phyloP scores from a whole-genome alignment of 2,329 filamentous ascomycete species.

The Aspergillus candidus region DNA sequence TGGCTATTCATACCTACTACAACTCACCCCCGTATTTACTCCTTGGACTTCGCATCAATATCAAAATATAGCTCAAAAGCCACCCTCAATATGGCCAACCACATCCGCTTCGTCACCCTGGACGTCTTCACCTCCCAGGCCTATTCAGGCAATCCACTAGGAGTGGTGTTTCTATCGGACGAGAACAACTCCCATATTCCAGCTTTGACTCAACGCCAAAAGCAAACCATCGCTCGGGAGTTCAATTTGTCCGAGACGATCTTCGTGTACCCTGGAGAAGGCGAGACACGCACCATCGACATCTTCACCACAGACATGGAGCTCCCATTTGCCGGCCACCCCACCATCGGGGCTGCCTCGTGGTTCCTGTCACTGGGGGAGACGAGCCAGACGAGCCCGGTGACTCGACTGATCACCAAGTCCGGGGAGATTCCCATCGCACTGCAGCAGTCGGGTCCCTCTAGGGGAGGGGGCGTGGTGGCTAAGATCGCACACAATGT shows the following conservation, averaged over 20 bases:
- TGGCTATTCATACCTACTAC: no score
- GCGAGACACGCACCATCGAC: slow-evolving; percentile 35
- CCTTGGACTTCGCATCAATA: background rate
- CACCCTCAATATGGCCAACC: slow-evolving; percentile 16
- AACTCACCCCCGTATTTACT: no score
- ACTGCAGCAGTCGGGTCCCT: background rate
- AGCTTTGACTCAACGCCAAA: slow-evolving; percentile 41
- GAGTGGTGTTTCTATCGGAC: slow-evolving; percentile 45
- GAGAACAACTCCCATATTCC: slow-evolving; percentile 19
- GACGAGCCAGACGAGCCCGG: background rate
- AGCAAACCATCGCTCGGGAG: slow-evolving; percentile 50
- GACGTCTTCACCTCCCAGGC: slow-evolving; percentile 40
- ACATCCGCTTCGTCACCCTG: slow-evolving; percentile 30
- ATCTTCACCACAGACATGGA: slow-evolving; percentile 50
- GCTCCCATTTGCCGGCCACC: slow-evolving; percentile 54
- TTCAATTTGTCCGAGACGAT: slow-evolving; percentile 56
- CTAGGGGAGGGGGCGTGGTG: slow-evolving; percentile 14
- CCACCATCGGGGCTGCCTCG: slow-evolving; percentile 51
- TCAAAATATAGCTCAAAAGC: background rate
- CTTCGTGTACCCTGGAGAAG: slow-evolving; percentile 41
- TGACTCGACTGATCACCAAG: slow-evolving; percentile 46
- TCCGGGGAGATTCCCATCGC: slow-evolving; percentile 51
- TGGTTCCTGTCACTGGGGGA: slow-evolving; percentile 34
- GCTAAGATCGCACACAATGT: slow-evolving; percentile 34
- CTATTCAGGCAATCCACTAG: slow-evolving; percentile 50